These are phyloP conservation scores for Gracilaria gracilis DNA, from an alignment of 23 red algal species.

Conservation along the genomic window DNA sequence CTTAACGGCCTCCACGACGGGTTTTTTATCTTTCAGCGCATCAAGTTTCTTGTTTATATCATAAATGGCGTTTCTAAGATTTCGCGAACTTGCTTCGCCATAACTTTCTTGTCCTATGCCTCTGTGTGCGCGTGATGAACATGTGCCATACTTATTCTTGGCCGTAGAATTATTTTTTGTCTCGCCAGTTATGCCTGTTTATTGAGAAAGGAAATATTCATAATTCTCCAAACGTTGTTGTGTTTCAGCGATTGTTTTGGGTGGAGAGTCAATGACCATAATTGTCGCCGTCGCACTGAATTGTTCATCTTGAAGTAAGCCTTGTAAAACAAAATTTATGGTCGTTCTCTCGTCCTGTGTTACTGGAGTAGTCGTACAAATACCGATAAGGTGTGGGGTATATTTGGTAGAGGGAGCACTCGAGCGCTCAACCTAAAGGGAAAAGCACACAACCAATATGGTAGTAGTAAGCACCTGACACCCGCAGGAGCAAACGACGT, in stretches of 20 bases:
- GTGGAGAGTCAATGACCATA: neutral
- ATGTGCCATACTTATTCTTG: too few species aligned
- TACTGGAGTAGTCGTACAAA: too few species aligned
- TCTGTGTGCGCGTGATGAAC: neutral
- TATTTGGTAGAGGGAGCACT: too few species aligned
- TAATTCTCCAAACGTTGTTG: neutral
- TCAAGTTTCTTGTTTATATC: neutral
- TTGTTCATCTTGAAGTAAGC: neutral
- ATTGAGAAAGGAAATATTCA: neutral
- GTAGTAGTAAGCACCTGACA: too few species aligned
- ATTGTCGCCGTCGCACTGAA: neutral
- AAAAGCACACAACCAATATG: too few species aligned
- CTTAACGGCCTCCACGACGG: neutral
- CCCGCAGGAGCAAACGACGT: too few species aligned
- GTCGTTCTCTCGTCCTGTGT: neutral
- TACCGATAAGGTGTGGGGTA: too few species aligned
- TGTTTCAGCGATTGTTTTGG: neutral
- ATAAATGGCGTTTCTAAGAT: neutral
- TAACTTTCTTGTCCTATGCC: neutral
- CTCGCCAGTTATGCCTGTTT: too few species aligned
- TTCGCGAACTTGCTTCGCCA: neutral
- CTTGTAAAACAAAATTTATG: neutral
- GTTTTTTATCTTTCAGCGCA: neutral
- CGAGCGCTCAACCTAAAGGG: too few species aligned
- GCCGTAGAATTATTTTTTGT: neutral